phyloP scores from a whole-genome alignment of 495 filamentous ascomycete species.

The Cudoniella acicularis region DNA sequence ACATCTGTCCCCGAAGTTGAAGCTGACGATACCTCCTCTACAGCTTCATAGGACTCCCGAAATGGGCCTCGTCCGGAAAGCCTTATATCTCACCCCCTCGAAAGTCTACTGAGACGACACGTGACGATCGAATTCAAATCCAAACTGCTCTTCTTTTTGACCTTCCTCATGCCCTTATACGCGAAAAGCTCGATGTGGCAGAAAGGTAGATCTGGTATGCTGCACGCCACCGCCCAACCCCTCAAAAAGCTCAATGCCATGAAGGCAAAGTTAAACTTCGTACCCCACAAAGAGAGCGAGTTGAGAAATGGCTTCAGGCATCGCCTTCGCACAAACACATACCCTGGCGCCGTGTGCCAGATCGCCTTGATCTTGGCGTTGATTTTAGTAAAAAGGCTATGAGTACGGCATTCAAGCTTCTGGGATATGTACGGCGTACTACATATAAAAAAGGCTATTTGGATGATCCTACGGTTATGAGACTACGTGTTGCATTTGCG shows the following conservation, averaged over 20 bases:
- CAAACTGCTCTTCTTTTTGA: not conserved
- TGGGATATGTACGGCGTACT: not conserved
- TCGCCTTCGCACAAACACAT: not conserved
- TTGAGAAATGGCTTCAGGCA: not conserved
- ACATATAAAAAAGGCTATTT: not conserved
- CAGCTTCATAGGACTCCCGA: not conserved
- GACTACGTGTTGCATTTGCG: not conserved
- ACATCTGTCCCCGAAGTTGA: not conserved
- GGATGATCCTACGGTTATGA: not conserved
- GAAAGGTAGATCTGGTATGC: not conserved
- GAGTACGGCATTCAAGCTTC: not conserved
- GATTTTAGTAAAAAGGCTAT: not conserved
- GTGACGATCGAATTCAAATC: not conserved
- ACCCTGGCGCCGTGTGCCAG: not conserved
- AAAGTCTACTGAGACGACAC: not conserved
- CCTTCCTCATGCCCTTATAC: not conserved
- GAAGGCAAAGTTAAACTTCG: not conserved
- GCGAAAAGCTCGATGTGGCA: not conserved
- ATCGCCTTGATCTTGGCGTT: not conserved
- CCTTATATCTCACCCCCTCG: not conserved
- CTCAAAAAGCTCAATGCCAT: not conserved
- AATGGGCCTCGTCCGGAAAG: not conserved
- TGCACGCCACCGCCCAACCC: not conserved
- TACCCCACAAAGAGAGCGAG: not conserved
- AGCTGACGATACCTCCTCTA: not conserved